These are phyloP conservation scores for Penicillium nordicum DNA, from an alignment of 2,329 filamentous ascomycete genomes.

Conservation along the genomic window DNA sequence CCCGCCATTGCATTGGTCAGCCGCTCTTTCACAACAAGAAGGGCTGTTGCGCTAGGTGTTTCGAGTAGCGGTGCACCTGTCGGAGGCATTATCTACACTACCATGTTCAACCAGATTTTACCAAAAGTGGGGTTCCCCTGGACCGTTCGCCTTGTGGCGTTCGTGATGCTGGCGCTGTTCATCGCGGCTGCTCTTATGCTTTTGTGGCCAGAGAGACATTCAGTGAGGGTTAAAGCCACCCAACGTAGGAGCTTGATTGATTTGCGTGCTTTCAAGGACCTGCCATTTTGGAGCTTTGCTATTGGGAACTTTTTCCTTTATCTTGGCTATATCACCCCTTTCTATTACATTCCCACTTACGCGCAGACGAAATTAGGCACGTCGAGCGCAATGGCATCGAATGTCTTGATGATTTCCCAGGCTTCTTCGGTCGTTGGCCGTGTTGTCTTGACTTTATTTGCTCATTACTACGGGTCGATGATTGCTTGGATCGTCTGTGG, in stretches of 20 bases:
- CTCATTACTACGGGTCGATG: conserved; percentile 55
- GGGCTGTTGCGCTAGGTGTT: conserved; percentile 53
- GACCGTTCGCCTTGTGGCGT: conserved; percentile 53
- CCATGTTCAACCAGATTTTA: conserved; percentile 49
- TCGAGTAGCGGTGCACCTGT: conserved; percentile 53
- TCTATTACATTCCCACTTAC: conserved; percentile 41
- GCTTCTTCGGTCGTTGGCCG: conserved; percentile 56
- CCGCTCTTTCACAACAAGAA: conserved; percentile 53
- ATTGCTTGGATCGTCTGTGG: conserved; percentile 53
- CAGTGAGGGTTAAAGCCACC: neutral
- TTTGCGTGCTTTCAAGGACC: conserved; percentile 44
- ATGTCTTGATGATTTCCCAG: conserved; percentile 61
- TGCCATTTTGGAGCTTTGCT: conserved; percentile 42
- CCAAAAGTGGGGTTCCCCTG: conserved; percentile 55
- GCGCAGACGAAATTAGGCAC: conserved; percentile 31
- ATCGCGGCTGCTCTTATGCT: conserved; percentile 8
- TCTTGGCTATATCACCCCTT: conserved; percentile 49
- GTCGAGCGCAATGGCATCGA: conserved; percentile 45
- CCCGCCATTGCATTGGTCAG: conserved; percentile 47
- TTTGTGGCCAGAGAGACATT: conserved; percentile 18
- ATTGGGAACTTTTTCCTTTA: conserved; percentile 37
- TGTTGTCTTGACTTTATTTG: conserved; percentile 52
- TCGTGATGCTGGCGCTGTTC: conserved; percentile 48
- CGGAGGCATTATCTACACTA: conserved; percentile 58
- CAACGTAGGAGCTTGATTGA: conserved; percentile 41